Evolutionary conservation across 225 moss, liverwort and hornwort species (phyloP), one percentile per base, ranked within the genome.

Genomic region (Thuidium tamariscinum): DNA sequence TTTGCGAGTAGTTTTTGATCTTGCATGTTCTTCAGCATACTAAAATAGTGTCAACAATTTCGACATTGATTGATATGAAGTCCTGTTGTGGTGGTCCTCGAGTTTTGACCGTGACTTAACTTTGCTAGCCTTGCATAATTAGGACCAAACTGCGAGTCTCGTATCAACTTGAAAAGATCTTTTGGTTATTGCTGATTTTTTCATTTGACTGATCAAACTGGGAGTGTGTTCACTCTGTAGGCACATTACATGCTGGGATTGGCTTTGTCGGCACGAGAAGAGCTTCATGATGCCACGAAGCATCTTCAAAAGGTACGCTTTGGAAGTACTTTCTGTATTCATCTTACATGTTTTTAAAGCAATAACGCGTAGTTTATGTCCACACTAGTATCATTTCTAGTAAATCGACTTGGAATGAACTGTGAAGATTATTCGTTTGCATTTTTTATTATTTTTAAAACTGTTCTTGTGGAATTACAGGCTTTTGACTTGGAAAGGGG

Each of bases 201-300:
- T 59, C 51, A 71, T 77, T 36, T 84, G 46, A 30, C 42, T 90
- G 59, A 91, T 87, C 52, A 71, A 79, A 54, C 64, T 82, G 48
- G 54, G 62, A 60, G n/a, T 60, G 44, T 81, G 84, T 76, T 75
- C 63, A 51, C 70, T 57, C 44, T 89, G 85, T 93, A 97, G 97
- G 98, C 95, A 74, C 98, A 98, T 88, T 98, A 98, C 68, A 94
- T 94, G 94, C 90, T 96, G 54, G 98, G 98, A 71, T 88, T 98
- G 82, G 95, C 96, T 65, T 84, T 98, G 82, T 88, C 96, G 66
- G 90, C 89, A 84, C 93, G 90, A 74, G 84, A 93, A 80, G 84
- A 94, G 46, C 93, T 93, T 82, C 84, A 85, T 70, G 94, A 98
- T 84, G 95, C 98, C 63, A 89, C 96, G 37, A 93, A 89, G 89